Conservation (phyloP, 495 filamentous ascomycete genomes). For the Opeltia flavorubescens region DNA sequence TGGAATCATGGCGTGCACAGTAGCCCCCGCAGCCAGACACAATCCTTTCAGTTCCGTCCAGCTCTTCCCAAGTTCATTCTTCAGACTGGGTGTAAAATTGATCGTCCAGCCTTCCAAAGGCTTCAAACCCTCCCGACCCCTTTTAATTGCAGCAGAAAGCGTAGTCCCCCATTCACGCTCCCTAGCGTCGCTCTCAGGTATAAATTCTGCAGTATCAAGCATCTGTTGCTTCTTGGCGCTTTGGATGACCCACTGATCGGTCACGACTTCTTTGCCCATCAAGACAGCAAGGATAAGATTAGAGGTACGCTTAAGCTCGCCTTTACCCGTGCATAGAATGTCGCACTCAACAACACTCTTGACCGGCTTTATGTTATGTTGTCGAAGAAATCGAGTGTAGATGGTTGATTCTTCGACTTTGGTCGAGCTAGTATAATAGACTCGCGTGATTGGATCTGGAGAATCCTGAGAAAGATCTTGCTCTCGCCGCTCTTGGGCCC, state of each 20-base stretch:
- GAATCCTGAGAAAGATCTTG: neutral
- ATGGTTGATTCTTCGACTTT: conserved; percentile 4
- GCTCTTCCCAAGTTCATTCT: conserved; percentile 16
- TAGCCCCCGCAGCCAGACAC: conserved; percentile 16
- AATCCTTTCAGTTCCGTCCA: conserved; percentile 24
- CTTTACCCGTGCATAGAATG: conserved; percentile 23
- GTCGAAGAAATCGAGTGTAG: conserved; percentile 18
- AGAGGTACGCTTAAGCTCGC: conserved; percentile 23
- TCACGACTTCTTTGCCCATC: conserved; percentile 23
- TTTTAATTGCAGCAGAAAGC: conserved; percentile 15
- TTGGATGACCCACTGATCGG: conserved; percentile 24
- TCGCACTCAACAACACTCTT: conserved; percentile 15
- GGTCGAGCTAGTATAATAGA: conserved; percentile 13
- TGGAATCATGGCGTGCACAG: conserved; percentile 3
- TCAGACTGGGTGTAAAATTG: conserved; percentile 22
- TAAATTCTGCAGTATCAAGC: conserved; percentile 16
- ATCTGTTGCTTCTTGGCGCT: conserved; percentile 14
- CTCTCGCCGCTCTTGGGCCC: neutral
- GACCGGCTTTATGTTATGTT: conserved; percentile 16
- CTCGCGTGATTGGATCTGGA: neutral
- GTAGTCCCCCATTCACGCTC: conserved; percentile 24
- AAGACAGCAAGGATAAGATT: conserved; percentile 24
- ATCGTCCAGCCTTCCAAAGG: conserved; percentile 18
- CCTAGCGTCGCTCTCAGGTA: conserved; percentile 13
- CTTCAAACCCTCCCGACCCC: conserved; percentile 11